Evolutionary conservation across 345 rosid genomes (phyloP).

Genomic region (Salix purpurea): DNA sequence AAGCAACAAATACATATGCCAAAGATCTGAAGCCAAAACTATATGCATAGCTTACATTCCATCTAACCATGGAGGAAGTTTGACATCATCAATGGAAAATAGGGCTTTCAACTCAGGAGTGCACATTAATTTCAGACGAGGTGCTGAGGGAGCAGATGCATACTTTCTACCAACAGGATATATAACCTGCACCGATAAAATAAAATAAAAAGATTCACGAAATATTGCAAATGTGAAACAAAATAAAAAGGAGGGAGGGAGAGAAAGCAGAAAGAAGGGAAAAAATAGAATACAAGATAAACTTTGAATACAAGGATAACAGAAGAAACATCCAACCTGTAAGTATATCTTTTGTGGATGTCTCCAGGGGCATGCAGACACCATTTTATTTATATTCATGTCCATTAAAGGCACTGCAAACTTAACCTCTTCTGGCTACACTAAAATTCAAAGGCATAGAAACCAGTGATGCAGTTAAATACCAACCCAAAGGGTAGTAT

Average conservation of each 20-base stretch:
- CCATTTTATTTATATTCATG: constrained; percentile 73
- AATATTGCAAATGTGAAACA: not conserved
- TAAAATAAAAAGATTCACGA: not conserved
- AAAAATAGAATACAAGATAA: not conserved
- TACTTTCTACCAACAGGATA: constrained; percentile 78
- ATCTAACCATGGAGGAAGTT: constrained; percentile 86
- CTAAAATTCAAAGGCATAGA: constrained; percentile 55
- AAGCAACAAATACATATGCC: not conserved
- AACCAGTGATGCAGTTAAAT: constrained; percentile 33
- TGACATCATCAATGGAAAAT: constrained; percentile 78
- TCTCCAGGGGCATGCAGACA: constrained; percentile 84
- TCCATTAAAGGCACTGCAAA: constrained; percentile 87
- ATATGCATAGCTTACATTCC: constrained; percentile 62
- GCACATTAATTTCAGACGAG: constrained; percentile 73
- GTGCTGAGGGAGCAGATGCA: constrained; percentile 63
- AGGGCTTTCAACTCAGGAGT: constrained; percentile 63
- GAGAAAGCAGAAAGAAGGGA: not conserved
- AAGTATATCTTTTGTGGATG: constrained; percentile 80
- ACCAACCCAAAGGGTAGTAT: not conserved
- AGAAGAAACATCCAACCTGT: constrained; percentile 54
- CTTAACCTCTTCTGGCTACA: constrained; percentile 91
- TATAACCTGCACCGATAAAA: constrained; percentile 49
- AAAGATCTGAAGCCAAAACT: not conserved
- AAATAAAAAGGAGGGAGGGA: not conserved
- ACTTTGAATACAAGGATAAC: constrained; percentile 1